Base-by-base conservation (phyloP, 345 rosid species). In the Arabidopsis arenosa region DNA sequence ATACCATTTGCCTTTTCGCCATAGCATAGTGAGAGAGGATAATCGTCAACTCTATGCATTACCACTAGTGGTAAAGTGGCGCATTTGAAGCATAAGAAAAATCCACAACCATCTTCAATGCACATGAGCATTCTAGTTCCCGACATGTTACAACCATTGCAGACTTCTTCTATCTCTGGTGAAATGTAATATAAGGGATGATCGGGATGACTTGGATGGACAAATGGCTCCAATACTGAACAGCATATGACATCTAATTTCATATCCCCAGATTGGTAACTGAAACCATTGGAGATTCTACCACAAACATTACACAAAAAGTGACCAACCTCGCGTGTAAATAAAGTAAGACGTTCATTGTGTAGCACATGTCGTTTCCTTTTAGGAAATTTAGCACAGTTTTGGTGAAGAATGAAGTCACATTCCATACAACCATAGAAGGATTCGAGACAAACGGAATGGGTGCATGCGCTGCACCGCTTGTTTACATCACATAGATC, bases 161-260 rank as follows among this genome's bases (percentile, higher is more conserved):
- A 48, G 32, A 9, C 0, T 1, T 5, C 4, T 14, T 6, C 0
- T 4, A 3, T 1, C 62, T n/a, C n/a, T 6, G 14, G 3, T 48
- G 41, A 33, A 65, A 11, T 15, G n/a, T 32, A 15, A 48, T 65
- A 65, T 35, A 70, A 70, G 2, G 75, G 33, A 44, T 44, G 45
- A 17, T 17, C 1, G 12, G 13, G 53, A 58, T 58, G 75, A 58
- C 66, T 58, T 47, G 45, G 36, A 59, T 59, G 58, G 2, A 18
- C 3, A 71, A 47, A 71, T 21, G 75, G 75, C 59, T 71, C 67
- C 32, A 37, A 47, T 5, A 71, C 14, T 5, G 67, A 59, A 59
- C 66, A 0, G 11, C 66, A 59, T 3, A 1, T 3, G 1, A 71
- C 30, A 60, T 71, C 75, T 0, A 48, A 3, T 0, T 0, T 4